phyloP scores from a whole-genome alignment of 1,139 yeast genomes.

The Sporopachydermia cereana region DNA sequence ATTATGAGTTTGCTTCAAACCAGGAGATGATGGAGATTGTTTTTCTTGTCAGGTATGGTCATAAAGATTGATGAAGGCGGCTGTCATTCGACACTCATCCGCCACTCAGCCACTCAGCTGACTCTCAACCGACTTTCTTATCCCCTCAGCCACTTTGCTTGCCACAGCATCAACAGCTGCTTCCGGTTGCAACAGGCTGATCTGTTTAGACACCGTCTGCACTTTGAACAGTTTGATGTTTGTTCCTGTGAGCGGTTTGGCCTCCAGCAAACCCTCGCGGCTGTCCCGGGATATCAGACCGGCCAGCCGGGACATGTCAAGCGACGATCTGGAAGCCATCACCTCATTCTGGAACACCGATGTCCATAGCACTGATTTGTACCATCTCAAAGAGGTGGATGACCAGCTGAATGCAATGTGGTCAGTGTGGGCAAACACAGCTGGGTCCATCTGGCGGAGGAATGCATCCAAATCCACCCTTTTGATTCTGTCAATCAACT shows the following conservation, averaged over 20 bases:
- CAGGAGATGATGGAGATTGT: no score
- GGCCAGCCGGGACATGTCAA: background rate
- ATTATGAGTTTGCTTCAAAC: no score
- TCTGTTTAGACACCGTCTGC: conserved; percentile 31
- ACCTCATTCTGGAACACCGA: conserved; percentile 41
- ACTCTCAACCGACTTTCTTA: no score
- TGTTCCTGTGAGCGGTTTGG: conserved; percentile 55
- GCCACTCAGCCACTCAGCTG: no score
- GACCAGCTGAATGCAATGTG: conserved; percentile 44
- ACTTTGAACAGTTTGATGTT: conserved; percentile 48
- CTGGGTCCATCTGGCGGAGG: background rate
- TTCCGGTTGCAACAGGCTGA: conserved; percentile 27
- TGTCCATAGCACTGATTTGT: conserved; percentile 56
- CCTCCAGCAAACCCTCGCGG: conserved; percentile 11
- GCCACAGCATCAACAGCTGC: conserved; percentile 46
- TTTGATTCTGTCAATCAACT: background rate
- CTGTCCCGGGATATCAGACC: background rate
- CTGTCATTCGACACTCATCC: no score
- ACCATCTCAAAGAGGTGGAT: conserved; percentile 62
- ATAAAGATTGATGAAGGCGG: no score
- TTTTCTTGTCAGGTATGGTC: no score
- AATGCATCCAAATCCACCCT: background rate
- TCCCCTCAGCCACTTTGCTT: conserved; percentile 34
- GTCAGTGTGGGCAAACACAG: background rate
- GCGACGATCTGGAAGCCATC: conserved; percentile 3